A percentile compares a stretch with the other conserved stretches of the same genome.
phyloP scores from a whole-genome alignment of 495 filamentous ascomycete species.

The Choiromyces venosus region DNA sequence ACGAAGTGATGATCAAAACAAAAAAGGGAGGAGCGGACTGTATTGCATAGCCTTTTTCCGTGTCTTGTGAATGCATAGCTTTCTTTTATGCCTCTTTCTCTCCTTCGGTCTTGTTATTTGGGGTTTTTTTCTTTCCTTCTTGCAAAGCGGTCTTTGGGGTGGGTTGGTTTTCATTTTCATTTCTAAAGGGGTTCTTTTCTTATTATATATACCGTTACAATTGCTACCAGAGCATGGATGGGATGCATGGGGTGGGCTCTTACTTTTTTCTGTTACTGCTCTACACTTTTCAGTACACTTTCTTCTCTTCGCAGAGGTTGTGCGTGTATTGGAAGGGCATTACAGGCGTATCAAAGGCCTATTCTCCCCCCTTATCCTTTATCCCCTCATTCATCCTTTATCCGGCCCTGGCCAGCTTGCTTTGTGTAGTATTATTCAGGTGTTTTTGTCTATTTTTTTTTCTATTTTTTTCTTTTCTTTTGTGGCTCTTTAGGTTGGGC shows the following conservation, averaged over 20 bases:
- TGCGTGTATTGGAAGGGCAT: not conserved
- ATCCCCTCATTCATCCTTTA: not conserved
- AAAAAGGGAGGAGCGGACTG: slow-evolving; percentile 3
- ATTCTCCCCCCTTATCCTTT: not conserved
- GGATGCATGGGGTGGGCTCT: slow-evolving; percentile 41
- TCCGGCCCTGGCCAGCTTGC: not conserved
- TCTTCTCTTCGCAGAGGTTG: not conserved
- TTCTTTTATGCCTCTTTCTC: slow-evolving; percentile 39
- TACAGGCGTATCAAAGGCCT: not conserved
- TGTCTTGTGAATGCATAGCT: slow-evolving; percentile 3
- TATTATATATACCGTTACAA: not conserved
- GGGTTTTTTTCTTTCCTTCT: slow-evolving; percentile 30
- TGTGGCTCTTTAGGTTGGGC: slow-evolving; percentile 22
- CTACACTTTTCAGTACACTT: not conserved
- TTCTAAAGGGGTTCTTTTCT: slow-evolving; percentile 33
- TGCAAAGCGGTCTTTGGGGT: slow-evolving; percentile 39
- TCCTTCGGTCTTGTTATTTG: slow-evolving; percentile 35
- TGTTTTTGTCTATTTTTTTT: slow-evolving; percentile 6
- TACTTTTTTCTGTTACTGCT: slow-evolving; percentile 7
- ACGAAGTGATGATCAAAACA: not conserved
- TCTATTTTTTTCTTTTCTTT: slow-evolving; percentile 20
- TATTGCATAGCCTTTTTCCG: slow-evolving; percentile 11
- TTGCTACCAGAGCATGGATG: not conserved
- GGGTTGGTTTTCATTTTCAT: slow-evolving; percentile 33
- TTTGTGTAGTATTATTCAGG: not conserved